Evolutionary conservation across 2,329 filamentous ascomycete species (phyloP).

Genomic region (Camptophora hylomeconis): DNA sequence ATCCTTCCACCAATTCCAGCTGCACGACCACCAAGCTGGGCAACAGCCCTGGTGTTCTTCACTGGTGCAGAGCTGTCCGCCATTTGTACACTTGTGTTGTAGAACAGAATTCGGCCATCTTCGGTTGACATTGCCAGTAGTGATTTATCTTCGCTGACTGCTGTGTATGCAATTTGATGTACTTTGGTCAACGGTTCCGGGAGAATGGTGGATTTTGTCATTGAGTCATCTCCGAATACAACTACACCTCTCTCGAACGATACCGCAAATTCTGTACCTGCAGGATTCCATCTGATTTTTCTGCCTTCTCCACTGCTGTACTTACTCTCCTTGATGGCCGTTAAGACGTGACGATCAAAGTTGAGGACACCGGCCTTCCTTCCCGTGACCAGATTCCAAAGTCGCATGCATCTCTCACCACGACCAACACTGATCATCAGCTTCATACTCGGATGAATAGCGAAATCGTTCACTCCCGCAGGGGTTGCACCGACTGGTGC

Average conservation of each 20-base stretch:
- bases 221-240: conserved; percentile 69
- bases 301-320: conserved; percentile 71
- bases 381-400: conserved; percentile 95
- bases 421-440: conserved; percentile 87
- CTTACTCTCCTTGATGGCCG: conserved; percentile 62
- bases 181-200: conserved; percentile 62
- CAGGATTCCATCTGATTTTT: conserved; percentile 65
- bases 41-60: conserved; percentile 49
- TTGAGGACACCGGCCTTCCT: conserved; percentile 90
- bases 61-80: conserved; percentile 39
- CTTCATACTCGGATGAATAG: conserved; percentile 91
- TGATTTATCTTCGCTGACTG: conserved; percentile 30
- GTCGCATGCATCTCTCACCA: conserved; percentile 77
- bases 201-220: conserved; percentile 61
- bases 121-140: conserved; percentile 73
- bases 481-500: conserved; percentile 68
- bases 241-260: conserved; percentile 75
- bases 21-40: conserved; percentile 64
- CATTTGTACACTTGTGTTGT: conserved; percentile 36
- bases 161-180: conserved; percentile 66
- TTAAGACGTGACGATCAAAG: conserved; percentile 61
- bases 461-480: conserved; percentile 86
- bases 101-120: conserved; percentile 77
- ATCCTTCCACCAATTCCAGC: conserved; percentile 57
- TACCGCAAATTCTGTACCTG: conserved; percentile 73